phyloP scores from a whole-genome alignment of 2,329 filamentous ascomycete genomes.

The Stachybotrys echinatus region DNA sequence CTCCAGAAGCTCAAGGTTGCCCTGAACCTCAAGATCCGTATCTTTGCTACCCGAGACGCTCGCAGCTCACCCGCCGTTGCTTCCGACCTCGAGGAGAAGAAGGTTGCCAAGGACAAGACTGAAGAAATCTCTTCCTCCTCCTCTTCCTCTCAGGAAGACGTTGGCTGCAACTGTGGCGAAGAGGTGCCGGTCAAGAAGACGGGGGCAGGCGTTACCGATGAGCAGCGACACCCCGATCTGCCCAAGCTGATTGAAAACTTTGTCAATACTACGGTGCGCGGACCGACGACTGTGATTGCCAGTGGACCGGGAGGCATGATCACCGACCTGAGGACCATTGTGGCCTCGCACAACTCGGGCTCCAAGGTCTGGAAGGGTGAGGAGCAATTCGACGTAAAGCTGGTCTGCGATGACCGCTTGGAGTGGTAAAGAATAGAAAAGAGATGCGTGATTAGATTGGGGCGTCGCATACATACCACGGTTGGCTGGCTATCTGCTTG shows the following conservation, averaged over 20 bases:
- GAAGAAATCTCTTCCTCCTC: constrained; percentile 18
- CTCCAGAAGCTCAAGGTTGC: constrained; percentile 32
- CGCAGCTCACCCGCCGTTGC: constrained; percentile 5
- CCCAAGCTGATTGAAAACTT: constrained; percentile 41
- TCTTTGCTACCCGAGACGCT: constrained; percentile 54
- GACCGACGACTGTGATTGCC: constrained; percentile 50
- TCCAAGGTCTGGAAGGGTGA: constrained; percentile 52
- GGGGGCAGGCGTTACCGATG: constrained; percentile 19
- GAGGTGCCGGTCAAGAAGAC: constrained; percentile 22
- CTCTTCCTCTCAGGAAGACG: constrained; percentile 12
- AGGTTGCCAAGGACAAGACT: constrained; percentile 6
- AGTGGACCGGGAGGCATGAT: constrained; percentile 59
- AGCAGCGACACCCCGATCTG: constrained; percentile 39
- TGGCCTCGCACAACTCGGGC: constrained; percentile 48
- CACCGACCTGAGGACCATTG: constrained; percentile 46
- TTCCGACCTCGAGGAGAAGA: constrained; percentile 14
- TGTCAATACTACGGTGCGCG: constrained; percentile 37
- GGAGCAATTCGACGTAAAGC: constrained; percentile 47
- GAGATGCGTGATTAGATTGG: too few species aligned
- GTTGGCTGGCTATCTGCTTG: background rate
- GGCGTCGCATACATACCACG: background rate
- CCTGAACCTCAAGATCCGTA: constrained; percentile 43
- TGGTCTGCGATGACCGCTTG: constrained; percentile 57
- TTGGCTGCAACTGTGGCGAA: constrained; percentile 17
- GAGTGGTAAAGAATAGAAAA: constrained; percentile 33